Evolutionary conservation across 2,329 filamentous ascomycete species (phyloP), one percentile per base, ranked within the genome.

Genomic region (Piedraia hortae): DNA sequence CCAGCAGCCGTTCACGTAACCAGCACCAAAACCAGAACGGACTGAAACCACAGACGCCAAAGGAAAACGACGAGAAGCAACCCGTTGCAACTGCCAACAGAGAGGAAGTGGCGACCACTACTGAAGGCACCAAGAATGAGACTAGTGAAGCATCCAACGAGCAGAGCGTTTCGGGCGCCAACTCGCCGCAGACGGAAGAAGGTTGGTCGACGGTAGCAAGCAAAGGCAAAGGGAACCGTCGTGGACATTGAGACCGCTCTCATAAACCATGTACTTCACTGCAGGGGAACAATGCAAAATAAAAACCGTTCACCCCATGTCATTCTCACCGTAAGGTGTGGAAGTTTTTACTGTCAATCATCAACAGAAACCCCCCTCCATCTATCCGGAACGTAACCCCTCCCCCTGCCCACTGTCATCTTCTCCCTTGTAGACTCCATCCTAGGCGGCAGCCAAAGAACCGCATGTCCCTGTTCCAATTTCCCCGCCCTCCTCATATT

Each of bases 401-500:
- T 17, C 16, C 16, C 10, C 14, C 12, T 22, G 4, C 2, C 13
- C 6, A 8, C 13, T n/a, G 11, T 17, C 14, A 7, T 12, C 9
- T 3, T 16, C 9, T 5, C 21, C 2, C 9, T 10, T 9, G n/a
- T 17, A 3, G 17, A 13, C 3, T 14, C 13, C 30, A 50, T 46
- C 28, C 62, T 50, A 19, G 62, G 61, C 16, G 62, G 62, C 19
- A 67, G 41, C 58, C 59, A 66, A 27, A 66, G 51, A 25, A 51
- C 53, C 12, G 62, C 62, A 29, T 53, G 49, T 10, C 60, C 58
- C 16, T 10, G 7, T 7, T 17, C 16, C 19, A 68, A 45, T 42
- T 68, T 68, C 24, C 62, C 62, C 28, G 49, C 50, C 19, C 62
- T 53, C 16, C 62, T 53, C 62, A 68, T 68, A 38, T 67, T 66